Evolutionary conservation across 768 basidiomycete species (phyloP).

Genomic region (Agrocybe pediades): DNA sequence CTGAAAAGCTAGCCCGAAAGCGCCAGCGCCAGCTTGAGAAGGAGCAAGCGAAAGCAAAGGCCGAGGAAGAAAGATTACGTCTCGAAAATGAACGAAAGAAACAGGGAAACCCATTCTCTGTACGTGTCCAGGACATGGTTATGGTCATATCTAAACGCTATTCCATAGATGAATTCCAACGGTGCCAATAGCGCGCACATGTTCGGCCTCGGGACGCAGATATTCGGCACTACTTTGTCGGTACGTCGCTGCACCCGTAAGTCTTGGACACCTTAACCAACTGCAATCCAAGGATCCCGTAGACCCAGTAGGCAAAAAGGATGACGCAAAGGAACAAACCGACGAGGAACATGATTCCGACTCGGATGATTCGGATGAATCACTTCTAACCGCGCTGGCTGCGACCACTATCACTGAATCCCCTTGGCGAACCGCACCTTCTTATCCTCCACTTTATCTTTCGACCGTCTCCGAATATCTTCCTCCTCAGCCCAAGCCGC

Average conservation of each 20-base stretch:
- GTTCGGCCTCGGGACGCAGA: slow-evolving; percentile 65
- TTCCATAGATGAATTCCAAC: slow-evolving; percentile 13
- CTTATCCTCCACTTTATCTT: slow-evolving; percentile 70
- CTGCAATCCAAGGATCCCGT: neutral
- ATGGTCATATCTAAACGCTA: neutral
- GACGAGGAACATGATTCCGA: slow-evolving; percentile 12
- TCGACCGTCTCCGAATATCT: slow-evolving; percentile 77
- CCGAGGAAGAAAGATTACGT: slow-evolving; percentile 27
- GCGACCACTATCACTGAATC: slow-evolving; percentile 57
- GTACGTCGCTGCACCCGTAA: slow-evolving; percentile 12
- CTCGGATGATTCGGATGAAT: slow-evolving; percentile 33
- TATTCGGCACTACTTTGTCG: slow-evolving; percentile 51
- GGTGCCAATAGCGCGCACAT: slow-evolving; percentile 11
- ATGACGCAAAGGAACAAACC: neutral
- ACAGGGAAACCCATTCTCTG: slow-evolving; percentile 25
- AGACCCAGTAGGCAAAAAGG: neutral
- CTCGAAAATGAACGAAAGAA: slow-evolving; percentile 14
- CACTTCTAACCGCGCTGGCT: slow-evolving; percentile 60
- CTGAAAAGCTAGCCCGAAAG: slow-evolving; percentile 67
- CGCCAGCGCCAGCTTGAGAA: slow-evolving; percentile 39
- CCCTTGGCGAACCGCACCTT: slow-evolving; percentile 66
- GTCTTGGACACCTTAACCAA: neutral
- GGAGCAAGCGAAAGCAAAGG: slow-evolving; percentile 37
- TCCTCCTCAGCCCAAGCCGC: slow-evolving; percentile 54
- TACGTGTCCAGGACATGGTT: slow-evolving; percentile 11